Evolutionary conservation across 768 basidiomycete species (phyloP).

Genomic region (Stropharia rugosoannulata): DNA sequence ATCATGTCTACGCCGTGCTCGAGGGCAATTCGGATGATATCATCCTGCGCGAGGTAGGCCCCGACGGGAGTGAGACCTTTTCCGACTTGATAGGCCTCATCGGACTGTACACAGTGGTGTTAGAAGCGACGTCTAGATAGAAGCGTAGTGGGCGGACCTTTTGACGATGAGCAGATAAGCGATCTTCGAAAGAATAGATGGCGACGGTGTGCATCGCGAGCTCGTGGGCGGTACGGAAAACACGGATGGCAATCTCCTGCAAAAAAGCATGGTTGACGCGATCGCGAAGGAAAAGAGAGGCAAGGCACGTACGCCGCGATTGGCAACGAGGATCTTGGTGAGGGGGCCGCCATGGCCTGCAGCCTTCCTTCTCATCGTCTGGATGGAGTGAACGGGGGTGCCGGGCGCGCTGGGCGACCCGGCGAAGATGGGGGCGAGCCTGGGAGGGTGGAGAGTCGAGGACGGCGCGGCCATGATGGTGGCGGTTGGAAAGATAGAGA

Average conservation of each 20-base stretch:
- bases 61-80: slow-evolving; percentile 95
- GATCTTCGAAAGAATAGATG: slow-evolving; percentile 97
- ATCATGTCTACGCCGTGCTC: slow-evolving; percentile 99
- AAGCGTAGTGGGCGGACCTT: slow-evolving; percentile 57
- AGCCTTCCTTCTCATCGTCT: slow-evolving; percentile 87
- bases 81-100: slow-evolving; percentile 98
- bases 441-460: slow-evolving; percentile 62
- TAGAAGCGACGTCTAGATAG: not conserved
- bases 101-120: slow-evolving; percentile 63
- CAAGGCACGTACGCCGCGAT: slow-evolving; percentile 70
- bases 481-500: slow-evolving; percentile 10
- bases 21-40: slow-evolving; percentile 94
- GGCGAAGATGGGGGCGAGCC: slow-evolving; percentile 72
- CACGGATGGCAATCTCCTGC: slow-evolving; percentile 98
- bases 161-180: slow-evolving; percentile 95
- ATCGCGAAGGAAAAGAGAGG: slow-evolving; percentile 11
- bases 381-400: slow-evolving; percentile 87
- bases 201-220: slow-evolving; percentile 99
- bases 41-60: slow-evolving; percentile 96
- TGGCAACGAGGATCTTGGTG: slow-evolving; percentile 91
- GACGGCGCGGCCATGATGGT: slow-evolving; percentile 42
- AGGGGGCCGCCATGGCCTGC: slow-evolving; percentile 89
- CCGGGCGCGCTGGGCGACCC: slow-evolving; percentile 75
- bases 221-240: slow-evolving; percentile 98
- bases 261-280: slow-evolving; percentile 8